Evolutionary conservation across 257 asterid genomes (phyloP).

Genomic region (Scutellaria baicalensis): DNA sequence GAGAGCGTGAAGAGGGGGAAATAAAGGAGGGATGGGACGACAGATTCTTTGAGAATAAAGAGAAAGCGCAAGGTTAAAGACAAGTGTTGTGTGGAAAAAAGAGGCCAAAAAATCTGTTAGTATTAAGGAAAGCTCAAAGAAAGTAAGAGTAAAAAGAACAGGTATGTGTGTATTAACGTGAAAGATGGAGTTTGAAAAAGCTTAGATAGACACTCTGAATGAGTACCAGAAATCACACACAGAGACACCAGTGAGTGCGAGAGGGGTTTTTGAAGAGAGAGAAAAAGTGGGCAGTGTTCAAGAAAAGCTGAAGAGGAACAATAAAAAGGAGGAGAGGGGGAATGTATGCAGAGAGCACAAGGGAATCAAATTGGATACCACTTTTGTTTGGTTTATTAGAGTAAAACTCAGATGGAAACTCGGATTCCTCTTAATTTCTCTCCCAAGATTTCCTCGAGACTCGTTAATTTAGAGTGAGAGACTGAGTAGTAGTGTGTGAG

Average conservation of each 20-base stretch:
- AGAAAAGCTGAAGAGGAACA: not conserved
- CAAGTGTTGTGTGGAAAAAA: slow-evolving; percentile 4
- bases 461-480: not conserved
- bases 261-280: slow-evolving; percentile 1
- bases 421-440: slow-evolving; percentile 23
- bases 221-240: not conserved
- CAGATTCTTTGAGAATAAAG: slow-evolving; percentile 51
- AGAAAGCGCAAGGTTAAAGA: slow-evolving; percentile 38
- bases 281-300: not conserved
- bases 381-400: slow-evolving; percentile 20
- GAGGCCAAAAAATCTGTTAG: slow-evolving; percentile 2
- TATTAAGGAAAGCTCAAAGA: slow-evolving; percentile 14
- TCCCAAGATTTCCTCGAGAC: slow-evolving; percentile 11
- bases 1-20: slow-evolving; percentile 14
- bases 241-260: too few relatives aligned
- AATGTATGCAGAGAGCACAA: slow-evolving; percentile 13
- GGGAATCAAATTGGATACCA: slow-evolving; percentile 20
- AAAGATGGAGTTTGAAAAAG: not conserved
- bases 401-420: slow-evolving; percentile 38
- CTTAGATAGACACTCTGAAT: not conserved
- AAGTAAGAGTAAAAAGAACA: slow-evolving; percentile 11
- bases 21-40: slow-evolving; percentile 4
- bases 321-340: not conserved
- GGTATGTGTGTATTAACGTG: not conserved
- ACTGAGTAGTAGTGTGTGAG: not conserved